Base-by-base conservation (phyloP, 345 rosid species). In the Citrus maxima region DNA sequence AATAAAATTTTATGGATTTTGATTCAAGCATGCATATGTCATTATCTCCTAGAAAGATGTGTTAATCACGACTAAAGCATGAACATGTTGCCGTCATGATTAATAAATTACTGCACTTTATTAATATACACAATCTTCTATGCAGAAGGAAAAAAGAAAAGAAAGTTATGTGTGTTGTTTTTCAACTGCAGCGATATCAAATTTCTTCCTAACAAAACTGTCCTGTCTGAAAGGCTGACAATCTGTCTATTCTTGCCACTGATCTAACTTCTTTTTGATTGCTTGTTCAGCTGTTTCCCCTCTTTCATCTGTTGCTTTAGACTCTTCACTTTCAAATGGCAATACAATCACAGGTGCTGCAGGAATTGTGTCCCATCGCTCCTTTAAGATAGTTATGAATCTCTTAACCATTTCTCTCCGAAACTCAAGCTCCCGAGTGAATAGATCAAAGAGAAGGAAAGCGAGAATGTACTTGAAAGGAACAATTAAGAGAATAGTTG, bases 351-450 rank as follows among this genome's bases (percentile, higher is more conserved):
- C 98, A 6, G 95, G 93, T 27, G 97, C 86, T 3, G 98, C 98
- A 65, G 97, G 98, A 78, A 95, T 80, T 32, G 89, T 92, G 58
- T 88, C 87, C 98, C 99, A 95, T 14, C 98, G 96, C 75, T 95
- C 98, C 86, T 83, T 90, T 72, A 95, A 46, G 7, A 91, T 59
- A 70, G 82, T 85, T 54, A 74, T 83, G 78, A 95, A 90, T 82
- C 74, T 91, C 72, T 74, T 84, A 35, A 90, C 99, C 96, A 85
- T 93, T 80, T 89, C 91, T 83, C 83, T 89, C 67, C 98, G 90
- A 84, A 92, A 89, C 78, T 93, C 88, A 1, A 95, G 95, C 89
- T 95, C 96, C 77, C 90, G 89, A 7, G 98, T 95, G 84, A 95
- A 95, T 66, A 87, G 81, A 85, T 95, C 99, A 28, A 83, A 87